phyloP scores from a whole-genome alignment of 345 rosid species.

The Eucalyptus camaldulensis region DNA sequence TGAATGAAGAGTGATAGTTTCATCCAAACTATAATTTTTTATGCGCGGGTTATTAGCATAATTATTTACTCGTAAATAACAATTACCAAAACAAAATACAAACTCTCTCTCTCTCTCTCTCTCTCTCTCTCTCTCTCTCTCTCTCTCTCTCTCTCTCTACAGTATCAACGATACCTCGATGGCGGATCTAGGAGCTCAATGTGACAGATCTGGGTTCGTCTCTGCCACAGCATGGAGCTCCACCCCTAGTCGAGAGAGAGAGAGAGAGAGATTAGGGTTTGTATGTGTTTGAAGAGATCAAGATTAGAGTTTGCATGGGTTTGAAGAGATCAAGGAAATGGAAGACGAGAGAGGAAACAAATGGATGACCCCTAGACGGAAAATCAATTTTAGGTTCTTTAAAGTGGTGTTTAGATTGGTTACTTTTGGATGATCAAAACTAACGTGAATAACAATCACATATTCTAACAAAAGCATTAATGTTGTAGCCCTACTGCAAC shows the following conservation, averaged over 20 bases:
- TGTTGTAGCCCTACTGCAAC: neutral
- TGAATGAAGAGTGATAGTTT: neutral
- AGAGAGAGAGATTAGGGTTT: neutral
- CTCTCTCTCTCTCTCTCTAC: neutral
- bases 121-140: neutral
- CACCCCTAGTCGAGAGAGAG: neutral
- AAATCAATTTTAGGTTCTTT: neutral
- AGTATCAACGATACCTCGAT: neutral
- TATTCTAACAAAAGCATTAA: neutral
- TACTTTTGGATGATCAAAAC: neutral
- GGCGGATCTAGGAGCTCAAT: neutral
- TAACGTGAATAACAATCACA: neutral
- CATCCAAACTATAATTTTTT: neutral
- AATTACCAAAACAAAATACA: neutral
- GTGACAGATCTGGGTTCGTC: neutral
- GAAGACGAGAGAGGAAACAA: neutral
- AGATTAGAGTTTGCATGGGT: neutral
- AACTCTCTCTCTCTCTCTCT: neutral
- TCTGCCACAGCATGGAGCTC: neutral
- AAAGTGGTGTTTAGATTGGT: neutral
- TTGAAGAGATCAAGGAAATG: neutral
- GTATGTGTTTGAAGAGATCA: neutral
- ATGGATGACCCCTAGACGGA: neutral
- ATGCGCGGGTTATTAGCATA: neutral
- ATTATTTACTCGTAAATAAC: neutral